Evolutionary conservation across 352 stramenopile genomes (phyloP).

Genomic region (Globisporangium echinulatum): DNA sequence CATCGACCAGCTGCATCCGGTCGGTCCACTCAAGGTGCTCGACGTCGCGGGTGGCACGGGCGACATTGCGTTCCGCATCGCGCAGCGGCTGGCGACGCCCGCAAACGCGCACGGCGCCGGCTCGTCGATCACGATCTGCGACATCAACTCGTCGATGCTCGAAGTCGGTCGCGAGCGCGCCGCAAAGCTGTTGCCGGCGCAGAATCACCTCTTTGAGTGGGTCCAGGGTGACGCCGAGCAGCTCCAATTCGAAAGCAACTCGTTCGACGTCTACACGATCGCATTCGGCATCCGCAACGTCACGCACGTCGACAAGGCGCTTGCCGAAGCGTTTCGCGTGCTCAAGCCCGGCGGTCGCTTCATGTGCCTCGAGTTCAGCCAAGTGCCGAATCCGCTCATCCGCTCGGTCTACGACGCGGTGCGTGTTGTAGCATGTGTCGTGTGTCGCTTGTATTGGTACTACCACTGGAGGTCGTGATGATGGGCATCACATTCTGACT

Average conservation of each 20-base stretch:
- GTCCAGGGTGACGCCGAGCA: conserved; percentile 95
- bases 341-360: conserved; percentile 95
- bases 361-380: conserved; percentile 98
- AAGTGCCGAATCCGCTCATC: conserved; percentile 91
- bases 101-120: conserved; percentile 23
- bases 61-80: conserved; percentile 98
- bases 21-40: conserved; percentile 75
- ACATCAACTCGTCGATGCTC: conserved; percentile 99
- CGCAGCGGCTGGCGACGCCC: conserved; percentile 49
- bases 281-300: conserved; percentile 99
- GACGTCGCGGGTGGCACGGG: conserved; percentile 98
- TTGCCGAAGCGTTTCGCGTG: conserved; percentile 94
- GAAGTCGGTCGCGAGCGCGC: conserved; percentile 91
- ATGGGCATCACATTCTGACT: too few relatives aligned
- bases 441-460: too few relatives aligned
- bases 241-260: conserved; percentile 92
- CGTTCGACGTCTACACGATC: conserved; percentile 99
- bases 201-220: conserved; percentile 78
- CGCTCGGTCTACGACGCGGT: conserved; percentile 92
- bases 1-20: conserved; percentile 77
- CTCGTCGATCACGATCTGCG: conserved; percentile 93
- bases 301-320: conserved; percentile 94
- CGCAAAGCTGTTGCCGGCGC: conserved; percentile 52
- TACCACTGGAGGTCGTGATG: too few relatives aligned
- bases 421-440: conserved; percentile 12